Conservation (phyloP, 1,139 yeast genomes). For the Hansenula anomala region DNA sequence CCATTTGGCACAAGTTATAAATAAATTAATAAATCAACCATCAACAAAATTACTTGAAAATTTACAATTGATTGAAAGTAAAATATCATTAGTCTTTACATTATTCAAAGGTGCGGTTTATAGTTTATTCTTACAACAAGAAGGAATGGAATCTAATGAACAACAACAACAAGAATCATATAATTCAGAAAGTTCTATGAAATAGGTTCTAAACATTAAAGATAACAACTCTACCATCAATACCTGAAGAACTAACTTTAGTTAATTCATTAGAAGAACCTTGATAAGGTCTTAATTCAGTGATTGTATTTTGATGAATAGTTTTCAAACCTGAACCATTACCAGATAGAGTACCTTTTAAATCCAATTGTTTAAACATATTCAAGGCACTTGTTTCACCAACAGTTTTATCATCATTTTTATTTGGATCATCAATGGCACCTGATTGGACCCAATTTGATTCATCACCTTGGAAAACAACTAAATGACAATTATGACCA, state of each 20-base stretch:
- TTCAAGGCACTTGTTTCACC: constrained; percentile 75
- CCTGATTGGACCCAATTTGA: constrained; percentile 28
- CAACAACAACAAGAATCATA: constrained; percentile 13
- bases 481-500: constrained; percentile 91
- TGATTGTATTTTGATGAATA: constrained; percentile 88
- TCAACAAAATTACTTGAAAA: constrained; percentile 36
- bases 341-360: constrained; percentile 74
- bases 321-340: constrained; percentile 57
- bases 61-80: constrained; percentile 54
- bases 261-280: constrained; percentile 37
- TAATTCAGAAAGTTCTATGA: constrained; percentile 10
- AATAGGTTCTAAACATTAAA: constrained; percentile 23
- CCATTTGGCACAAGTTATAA: constrained; percentile 14
- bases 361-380: constrained; percentile 93
- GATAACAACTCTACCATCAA: constrained; percentile 88
- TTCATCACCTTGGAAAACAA: constrained; percentile 74
- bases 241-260: constrained; percentile 68
- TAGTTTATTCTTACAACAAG: constrained; percentile 44
- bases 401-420: constrained; percentile 46
- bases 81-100: constrained; percentile 61
- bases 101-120: constrained; percentile 68
- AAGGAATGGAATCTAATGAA: constrained; percentile 16
- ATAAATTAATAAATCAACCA: constrained; percentile 15
- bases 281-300: constrained; percentile 51
- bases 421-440: constrained; percentile 32